A percentile compares a stretch with the other conserved stretches of the same genome.
Evolutionary conservation across 192 early-diverging fungal genomes (phyloP).

Genomic region (Chytriomyces confervae): DNA sequence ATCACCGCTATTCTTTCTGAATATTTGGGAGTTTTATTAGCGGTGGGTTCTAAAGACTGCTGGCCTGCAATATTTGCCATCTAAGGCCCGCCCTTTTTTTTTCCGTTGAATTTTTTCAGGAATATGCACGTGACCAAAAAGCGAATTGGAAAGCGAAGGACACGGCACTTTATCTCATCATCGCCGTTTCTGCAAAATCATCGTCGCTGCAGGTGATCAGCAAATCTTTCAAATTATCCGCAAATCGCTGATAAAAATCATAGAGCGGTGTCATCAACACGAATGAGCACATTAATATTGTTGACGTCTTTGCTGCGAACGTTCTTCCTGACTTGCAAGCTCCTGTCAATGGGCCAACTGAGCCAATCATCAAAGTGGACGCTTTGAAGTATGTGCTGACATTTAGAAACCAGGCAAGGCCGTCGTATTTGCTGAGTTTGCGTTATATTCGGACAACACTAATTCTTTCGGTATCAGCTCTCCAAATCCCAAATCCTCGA

Average conservation of each 20-base stretch:
- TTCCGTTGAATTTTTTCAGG: conserved; percentile 40
- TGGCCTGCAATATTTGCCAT: not conserved
- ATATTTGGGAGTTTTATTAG: conserved; percentile 61
- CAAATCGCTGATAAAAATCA: conserved; percentile 3
- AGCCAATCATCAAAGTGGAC: conserved; percentile 92
- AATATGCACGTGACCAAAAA: conserved; percentile 71
- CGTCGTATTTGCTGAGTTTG: conserved; percentile 1
- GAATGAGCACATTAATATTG: conserved; percentile 82
- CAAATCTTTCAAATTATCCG: conserved; percentile 9
- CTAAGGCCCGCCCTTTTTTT: not conserved
- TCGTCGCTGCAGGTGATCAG: conserved; percentile 66
- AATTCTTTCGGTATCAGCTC: conserved; percentile 55
- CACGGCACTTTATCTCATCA: conserved; percentile 91
- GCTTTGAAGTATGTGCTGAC: conserved; percentile 93
- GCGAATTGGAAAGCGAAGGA: conserved; percentile 94
- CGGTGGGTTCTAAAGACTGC: conserved; percentile 29
- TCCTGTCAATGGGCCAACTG: conserved; percentile 66
- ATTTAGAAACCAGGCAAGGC: conserved; percentile 84
- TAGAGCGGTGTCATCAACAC: conserved; percentile 82
- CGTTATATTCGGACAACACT: conserved; percentile 1
- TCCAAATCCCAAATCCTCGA: conserved; percentile 76
- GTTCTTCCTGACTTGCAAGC: conserved; percentile 84
- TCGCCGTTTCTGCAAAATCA: conserved; percentile 83
- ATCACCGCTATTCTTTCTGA: conserved; percentile 82
- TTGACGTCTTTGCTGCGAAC: conserved; percentile 82